Base-by-base conservation (phyloP, 768 basidiomycete species). In the Tulasnella sp. region DNA sequence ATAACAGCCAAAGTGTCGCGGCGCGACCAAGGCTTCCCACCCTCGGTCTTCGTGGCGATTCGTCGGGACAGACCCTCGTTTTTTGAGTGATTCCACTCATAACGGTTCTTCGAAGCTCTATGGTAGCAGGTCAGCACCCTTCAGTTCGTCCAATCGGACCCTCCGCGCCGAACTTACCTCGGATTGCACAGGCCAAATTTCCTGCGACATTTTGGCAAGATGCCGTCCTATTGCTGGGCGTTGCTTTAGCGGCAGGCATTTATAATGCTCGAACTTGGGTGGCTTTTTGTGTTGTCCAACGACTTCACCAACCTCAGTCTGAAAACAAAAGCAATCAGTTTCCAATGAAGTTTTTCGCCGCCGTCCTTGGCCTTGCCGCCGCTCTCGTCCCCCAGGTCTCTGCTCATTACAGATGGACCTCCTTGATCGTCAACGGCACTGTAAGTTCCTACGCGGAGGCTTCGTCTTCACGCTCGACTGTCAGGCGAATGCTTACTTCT, bases 381-480 rank as follows among this genome's bases (percentile, higher is more conserved):
- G 48, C 46, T 16, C 24, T 76, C 46, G 27, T 76, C 21, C 75
- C 75, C 6, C 44, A 31, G 27, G 52, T 76, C 39, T 8, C 39
- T 56, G 75, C 75, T 21, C 75, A 76, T 21, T 76, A 76, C 38
- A 40, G 75, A 24, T 76, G 42, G 75, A 76, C 75, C 27, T 40
- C 75, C 7, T 27, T 76, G 75, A 56, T 76, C 31, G 56, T 76
- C 44, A 62, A 76, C 46, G 46, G 75, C 21, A 62, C 44, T n/a
- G 75, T 76, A n/a, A 39, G 75, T 14, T 16, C 71, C 40, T 24
- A n/a, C 24, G 12, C 24, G 7, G 46, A n/a, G 3, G 24, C 52
- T 52, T 3, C 38, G 27, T 73, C 27, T 73, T 38, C 7, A 14
- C n/a, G 2, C 16, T 36, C 31, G 24, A 36, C 5, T 24, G 6